These are phyloP conservation scores for Alternaria incomplexa DNA, from an alignment of 2,329 filamentous ascomycete genomes.

Conservation along the genomic window DNA sequence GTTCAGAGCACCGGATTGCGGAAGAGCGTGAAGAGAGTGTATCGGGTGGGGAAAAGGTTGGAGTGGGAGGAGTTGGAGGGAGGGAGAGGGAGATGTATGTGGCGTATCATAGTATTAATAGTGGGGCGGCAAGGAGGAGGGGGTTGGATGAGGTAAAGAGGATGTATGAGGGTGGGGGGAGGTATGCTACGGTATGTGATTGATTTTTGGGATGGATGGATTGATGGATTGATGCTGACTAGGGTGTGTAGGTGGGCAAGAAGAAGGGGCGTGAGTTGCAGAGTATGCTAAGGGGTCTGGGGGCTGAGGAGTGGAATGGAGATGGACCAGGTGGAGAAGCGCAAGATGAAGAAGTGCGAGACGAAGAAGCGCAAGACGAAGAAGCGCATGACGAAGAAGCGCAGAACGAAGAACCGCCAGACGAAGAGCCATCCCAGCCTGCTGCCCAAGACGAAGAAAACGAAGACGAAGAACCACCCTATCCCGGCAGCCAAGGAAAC, in stretches of 20 bases:
- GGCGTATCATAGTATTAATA: neutral
- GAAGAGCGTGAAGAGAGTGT: neutral
- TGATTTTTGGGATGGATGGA: neutral
- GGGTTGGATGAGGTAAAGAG: neutral
- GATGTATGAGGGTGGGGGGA: neutral
- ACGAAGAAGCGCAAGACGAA: neutral
- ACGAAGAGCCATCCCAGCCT: neutral
- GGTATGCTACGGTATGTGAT: slow-evolving; percentile 7
- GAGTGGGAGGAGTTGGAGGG: no score
- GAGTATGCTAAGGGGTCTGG: neutral
- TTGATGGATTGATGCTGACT: no score
- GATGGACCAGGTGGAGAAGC: neutral
- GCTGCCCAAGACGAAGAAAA: no score
- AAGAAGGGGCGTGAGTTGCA: neutral
- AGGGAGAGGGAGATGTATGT: neutral
- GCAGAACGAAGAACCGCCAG: no score
- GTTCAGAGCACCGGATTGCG: neutral
- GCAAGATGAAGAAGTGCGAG: no score
- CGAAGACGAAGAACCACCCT: neutral
- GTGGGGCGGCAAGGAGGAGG: neutral
- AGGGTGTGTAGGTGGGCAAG: neutral
- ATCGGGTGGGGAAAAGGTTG: no score
- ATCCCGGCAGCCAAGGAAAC: neutral
- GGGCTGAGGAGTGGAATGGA: neutral
- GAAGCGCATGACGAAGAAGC: neutral